Evolutionary conservation across 2,329 filamentous ascomycete species (phyloP).

Genomic region (Mycocentrospora acerina): DNA sequence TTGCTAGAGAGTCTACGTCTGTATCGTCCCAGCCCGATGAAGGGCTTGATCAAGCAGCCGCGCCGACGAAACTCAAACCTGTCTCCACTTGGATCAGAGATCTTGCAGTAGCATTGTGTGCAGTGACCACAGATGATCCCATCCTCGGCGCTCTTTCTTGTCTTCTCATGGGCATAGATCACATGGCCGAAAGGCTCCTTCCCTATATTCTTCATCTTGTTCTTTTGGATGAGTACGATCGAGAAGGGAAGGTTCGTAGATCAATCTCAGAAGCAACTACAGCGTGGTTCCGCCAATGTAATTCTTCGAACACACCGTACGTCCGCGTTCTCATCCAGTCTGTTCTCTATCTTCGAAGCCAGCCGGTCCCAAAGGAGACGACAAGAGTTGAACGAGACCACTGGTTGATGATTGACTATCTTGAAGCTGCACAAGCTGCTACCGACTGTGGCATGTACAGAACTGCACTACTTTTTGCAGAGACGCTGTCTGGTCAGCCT

Average conservation of each 20-base stretch:
- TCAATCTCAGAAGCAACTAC: constrained; percentile 65
- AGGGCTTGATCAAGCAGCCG: constrained; percentile 19
- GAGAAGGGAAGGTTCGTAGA: constrained; percentile 58
- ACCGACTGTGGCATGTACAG: constrained; percentile 81
- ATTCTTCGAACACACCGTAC: constrained; percentile 58
- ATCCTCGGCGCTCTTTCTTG: constrained; percentile 69
- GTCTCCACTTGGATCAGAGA: constrained; percentile 60
- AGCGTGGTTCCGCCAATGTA: constrained; percentile 60
- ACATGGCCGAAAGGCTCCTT: constrained; percentile 72
- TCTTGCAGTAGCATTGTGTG: constrained; percentile 60
- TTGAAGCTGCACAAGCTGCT: constrained; percentile 69
- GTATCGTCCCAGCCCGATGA: constrained; percentile 6
- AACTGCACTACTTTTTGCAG: constrained; percentile 79
- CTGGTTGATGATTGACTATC: constrained; percentile 85
- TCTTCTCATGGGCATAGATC: constrained; percentile 65
- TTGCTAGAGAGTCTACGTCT: constrained; percentile 14
- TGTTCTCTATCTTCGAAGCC: constrained; percentile 85
- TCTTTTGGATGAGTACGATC: constrained; percentile 67
- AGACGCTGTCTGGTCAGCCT: constrained; percentile 64
- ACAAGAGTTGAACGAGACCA: constrained; percentile 76
- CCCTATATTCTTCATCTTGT: constrained; percentile 85
- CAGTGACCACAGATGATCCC: constrained; percentile 58
- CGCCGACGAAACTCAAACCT: constrained; percentile 15
- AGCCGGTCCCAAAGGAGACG: constrained; percentile 70
- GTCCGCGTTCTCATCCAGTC: constrained; percentile 73